Evolutionary conservation across 805 yeast species (phyloP).

Genomic region (Metschnikowia cubensis): DNA sequence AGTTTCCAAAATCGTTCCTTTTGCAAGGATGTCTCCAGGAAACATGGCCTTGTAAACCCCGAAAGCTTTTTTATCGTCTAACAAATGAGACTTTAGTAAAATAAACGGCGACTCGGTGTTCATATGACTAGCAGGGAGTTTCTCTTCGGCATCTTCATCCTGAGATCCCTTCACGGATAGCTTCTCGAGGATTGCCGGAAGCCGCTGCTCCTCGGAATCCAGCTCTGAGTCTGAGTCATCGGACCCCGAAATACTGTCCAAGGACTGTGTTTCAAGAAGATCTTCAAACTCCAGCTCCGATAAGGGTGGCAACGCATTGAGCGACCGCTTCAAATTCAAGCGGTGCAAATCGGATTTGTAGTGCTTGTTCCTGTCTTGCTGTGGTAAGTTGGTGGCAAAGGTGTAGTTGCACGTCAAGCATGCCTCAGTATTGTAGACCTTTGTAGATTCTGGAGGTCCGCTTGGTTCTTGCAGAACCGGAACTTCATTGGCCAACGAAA

Average conservation of each 20-base stretch:
- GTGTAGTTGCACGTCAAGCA: slow-evolving; percentile 18
- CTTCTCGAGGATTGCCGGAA: slow-evolving; percentile 22
- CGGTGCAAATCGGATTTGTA: slow-evolving; percentile 58
- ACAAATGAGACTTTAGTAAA: slow-evolving; percentile 46
- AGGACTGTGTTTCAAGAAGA: slow-evolving; percentile 45
- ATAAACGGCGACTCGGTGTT: slow-evolving; percentile 71
- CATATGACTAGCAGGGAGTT: slow-evolving; percentile 45
- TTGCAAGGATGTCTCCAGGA: slow-evolving; percentile 30
- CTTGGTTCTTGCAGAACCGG: background rate
- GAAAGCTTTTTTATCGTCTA: slow-evolving; percentile 48
- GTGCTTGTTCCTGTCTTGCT: slow-evolving; percentile 33
- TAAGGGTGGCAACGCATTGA: slow-evolving; percentile 43
- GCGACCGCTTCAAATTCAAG: slow-evolving; percentile 53
- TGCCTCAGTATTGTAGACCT: slow-evolving; percentile 11
- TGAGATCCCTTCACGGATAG: slow-evolving; percentile 18
- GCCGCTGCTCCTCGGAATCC: slow-evolving; percentile 19
- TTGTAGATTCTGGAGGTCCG: slow-evolving; percentile 5
- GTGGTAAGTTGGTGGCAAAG: slow-evolving; percentile 8
- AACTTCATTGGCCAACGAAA: background rate
- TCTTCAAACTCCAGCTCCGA: slow-evolving; percentile 57
- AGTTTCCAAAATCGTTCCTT: slow-evolving; percentile 43
- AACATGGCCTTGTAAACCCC: slow-evolving; percentile 69
- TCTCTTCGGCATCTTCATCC: slow-evolving; percentile 28
- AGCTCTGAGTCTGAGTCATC: slow-evolving; percentile 37
- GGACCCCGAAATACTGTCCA: slow-evolving; percentile 59